Base-by-base conservation (phyloP, 495 filamentous ascomycete genomes). In the Penicillium diatomitis region DNA sequence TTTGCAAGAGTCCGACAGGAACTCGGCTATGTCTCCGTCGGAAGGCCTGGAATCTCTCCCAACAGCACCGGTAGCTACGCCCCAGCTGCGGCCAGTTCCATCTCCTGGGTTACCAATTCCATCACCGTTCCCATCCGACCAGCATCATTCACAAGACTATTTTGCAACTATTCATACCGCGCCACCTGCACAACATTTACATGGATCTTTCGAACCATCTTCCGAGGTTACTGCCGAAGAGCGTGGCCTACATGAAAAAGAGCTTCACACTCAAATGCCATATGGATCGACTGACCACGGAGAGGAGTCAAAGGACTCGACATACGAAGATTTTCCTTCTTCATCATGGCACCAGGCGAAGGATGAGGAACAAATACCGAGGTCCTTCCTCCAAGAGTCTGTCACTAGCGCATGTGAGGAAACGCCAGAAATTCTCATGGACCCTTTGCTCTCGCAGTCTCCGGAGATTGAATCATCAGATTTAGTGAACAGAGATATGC, bases 81-180 rank as follows among this genome's bases (percentile, higher is more conserved):
- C 75, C 4, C 69, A 67, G 8, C 60, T 77, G 10, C 60, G 66
- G 29, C 74, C 73, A 11, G 50, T 76, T 20, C 65, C 69, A 39
- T 74, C 73, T 28, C 68, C 72, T 20, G 64, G 60, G 4, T 66
- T 76, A 35, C 70, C 74, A 35, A 59, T 68, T 32, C 71, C 72
- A 1, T 75, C 75, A 6, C 73, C 75, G 4, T 54, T 77, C 4
- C 47, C 70, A 2, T 65, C 71, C 7, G 55, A 51, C 28, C 44
- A 61, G 1, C 54, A 56, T 10, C 55, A 47, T 33, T 42, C 48
- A 5, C 49, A 53, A 2, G 66, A 61, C 11, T 73, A 72, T 49
- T 74, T 70, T 36, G 44, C 54, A 35, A 52, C 57, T 27, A 46
- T 53, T 6, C 39, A 51, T 30, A 41, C 51, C 27, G 36, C 44